These are phyloP conservation scores for Blastocladiella britannica DNA, from an alignment of 192 early-diverging fungal species.

Conservation along the genomic window DNA sequence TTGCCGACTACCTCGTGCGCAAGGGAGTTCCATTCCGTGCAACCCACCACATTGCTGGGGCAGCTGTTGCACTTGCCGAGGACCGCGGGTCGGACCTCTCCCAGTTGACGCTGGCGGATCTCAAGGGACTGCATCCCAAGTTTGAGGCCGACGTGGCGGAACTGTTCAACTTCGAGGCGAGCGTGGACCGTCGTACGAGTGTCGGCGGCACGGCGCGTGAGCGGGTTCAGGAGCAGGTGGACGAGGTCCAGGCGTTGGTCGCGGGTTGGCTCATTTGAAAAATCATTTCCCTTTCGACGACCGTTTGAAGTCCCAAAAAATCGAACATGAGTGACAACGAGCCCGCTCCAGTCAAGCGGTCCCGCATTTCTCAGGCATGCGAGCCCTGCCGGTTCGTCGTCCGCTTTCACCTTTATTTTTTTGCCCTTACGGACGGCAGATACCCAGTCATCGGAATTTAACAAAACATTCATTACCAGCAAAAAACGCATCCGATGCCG, in stretches of 20 bases:
- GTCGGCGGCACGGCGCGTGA: conserved; percentile 69
- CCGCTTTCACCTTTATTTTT: too few relatives aligned
- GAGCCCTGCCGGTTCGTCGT: too few relatives aligned
- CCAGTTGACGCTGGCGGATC: conserved; percentile 52
- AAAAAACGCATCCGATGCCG: too few relatives aligned
- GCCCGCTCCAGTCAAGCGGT: too few relatives aligned
- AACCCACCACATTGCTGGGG: conserved; percentile 95
- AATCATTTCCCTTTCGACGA: too few relatives aligned
- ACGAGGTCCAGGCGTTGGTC: conserved; percentile 44
- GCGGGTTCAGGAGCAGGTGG: conserved; percentile 65
- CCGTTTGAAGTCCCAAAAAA: too few relatives aligned
- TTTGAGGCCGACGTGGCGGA: conserved; percentile 64
- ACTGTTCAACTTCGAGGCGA: conserved; percentile 79
- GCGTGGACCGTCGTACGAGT: conserved; percentile 71
- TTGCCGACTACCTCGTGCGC: conserved; percentile 95
- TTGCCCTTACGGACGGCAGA: too few relatives aligned
- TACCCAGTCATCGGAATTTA: too few relatives aligned
- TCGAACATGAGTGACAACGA: too few relatives aligned
- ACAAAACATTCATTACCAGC: too few relatives aligned
- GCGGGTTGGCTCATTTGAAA: too few relatives aligned
- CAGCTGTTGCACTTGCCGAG: conserved; percentile 82
- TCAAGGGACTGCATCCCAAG: conserved; percentile 60
- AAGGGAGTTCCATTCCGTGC: conserved; percentile 97
- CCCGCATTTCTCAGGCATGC: too few relatives aligned
- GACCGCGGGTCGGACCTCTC: conserved; percentile 51